phyloP scores from a whole-genome alignment of 1,139 yeast species.

The Geotrichum reessii region DNA sequence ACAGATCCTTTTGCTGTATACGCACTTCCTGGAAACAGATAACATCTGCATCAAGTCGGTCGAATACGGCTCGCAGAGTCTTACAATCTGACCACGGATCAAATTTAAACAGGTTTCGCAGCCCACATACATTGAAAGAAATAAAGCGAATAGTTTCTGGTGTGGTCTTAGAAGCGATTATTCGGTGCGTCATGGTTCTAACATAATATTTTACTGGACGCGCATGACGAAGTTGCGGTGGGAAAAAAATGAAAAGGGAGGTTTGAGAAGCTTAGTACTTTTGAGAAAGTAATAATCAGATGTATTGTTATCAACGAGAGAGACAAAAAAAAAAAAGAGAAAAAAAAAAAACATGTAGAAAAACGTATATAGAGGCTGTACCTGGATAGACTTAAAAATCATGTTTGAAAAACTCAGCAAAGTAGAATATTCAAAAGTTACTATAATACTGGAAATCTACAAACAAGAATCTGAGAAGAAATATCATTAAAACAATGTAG shows the following conservation, averaged over 20 bases:
- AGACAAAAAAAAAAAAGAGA: neutral
- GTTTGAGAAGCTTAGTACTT: neutral
- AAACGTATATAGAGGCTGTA: neutral
- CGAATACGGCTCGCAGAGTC: conserved; percentile 48
- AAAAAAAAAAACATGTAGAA: neutral
- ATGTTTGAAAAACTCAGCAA: neutral
- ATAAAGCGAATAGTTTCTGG: conserved; percentile 40
- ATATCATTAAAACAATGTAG: neutral
- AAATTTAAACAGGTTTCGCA: conserved; percentile 71
- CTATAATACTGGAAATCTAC: neutral
- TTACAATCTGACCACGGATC: conserved; percentile 69
- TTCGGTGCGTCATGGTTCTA: neutral
- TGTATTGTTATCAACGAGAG: no score
- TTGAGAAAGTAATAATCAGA: no score
- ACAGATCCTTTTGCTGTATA: conserved; percentile 48
- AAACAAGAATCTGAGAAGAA: neutral
- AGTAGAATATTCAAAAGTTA: neutral
- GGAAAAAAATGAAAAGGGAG: neutral
- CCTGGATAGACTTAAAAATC: neutral
- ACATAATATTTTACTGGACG: neutral
- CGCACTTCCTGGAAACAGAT: conserved; percentile 83
- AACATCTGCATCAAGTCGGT: conserved; percentile 61
- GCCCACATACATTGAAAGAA: conserved; percentile 82
- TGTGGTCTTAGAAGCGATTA: conserved; percentile 13
- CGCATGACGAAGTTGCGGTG: no score